phyloP scores from a whole-genome alignment of 2,329 filamentous ascomycete genomes.

The Nectriaceae sp. region DNA sequence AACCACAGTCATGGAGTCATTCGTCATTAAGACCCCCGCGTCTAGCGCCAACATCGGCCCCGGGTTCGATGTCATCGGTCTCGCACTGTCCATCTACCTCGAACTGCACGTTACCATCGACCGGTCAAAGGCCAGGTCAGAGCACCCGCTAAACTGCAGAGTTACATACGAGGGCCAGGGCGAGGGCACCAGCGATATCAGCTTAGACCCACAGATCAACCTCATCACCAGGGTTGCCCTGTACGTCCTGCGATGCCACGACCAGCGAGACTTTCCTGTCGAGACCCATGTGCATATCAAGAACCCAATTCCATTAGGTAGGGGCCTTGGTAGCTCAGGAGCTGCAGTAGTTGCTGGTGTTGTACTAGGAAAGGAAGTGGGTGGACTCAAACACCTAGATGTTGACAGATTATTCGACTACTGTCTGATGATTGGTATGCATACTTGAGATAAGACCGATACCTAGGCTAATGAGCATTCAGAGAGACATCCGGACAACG shows the following conservation, averaged over 20 bases:
- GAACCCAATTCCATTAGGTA: conserved; percentile 91
- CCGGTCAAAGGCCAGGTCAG: conserved; percentile 52
- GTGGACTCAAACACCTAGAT: conserved; percentile 70
- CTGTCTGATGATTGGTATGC: conserved; percentile 88
- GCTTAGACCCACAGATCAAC: conserved; percentile 82
- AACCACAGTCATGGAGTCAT: conserved; percentile 54
- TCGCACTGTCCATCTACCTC: conserved; percentile 91
- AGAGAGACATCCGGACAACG: conserved; percentile 91
- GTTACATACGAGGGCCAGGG: conserved; percentile 89
- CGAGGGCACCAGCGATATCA: conserved; percentile 70
- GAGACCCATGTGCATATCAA: conserved; percentile 92
- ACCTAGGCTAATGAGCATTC: conserved; percentile 12
- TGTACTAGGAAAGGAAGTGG: conserved; percentile 87
- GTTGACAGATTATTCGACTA: conserved; percentile 90
- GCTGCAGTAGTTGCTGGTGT: conserved; percentile 95
- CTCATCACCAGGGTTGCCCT: conserved; percentile 92
- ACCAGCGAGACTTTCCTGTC: conserved; percentile 78
- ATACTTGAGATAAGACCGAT: not conserved
- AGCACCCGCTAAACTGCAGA: conserved; percentile 76
- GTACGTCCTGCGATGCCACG: conserved; percentile 92
- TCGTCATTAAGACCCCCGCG: conserved; percentile 80
- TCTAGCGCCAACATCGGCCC: conserved; percentile 98
- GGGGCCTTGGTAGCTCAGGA: conserved; percentile 92
- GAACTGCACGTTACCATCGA: conserved; percentile 83
- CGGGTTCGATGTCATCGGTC: conserved; percentile 95